Conservation (phyloP, 805 yeast species). For the Yamadazyma akitaensis region DNA sequence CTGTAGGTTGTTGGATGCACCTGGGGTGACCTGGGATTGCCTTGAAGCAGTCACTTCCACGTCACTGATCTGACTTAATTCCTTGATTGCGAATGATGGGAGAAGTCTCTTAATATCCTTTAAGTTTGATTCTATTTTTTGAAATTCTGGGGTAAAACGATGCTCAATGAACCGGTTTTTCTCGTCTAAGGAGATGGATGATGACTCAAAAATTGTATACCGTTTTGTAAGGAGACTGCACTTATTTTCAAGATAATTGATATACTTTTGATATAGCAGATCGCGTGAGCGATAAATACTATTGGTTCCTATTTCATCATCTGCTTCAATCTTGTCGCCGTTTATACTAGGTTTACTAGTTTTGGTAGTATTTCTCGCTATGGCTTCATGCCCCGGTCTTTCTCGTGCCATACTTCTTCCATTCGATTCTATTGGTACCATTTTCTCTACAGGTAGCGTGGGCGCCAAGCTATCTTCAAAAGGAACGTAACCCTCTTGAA, state of each 20-base stretch:
- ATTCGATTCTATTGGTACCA: too few species aligned
- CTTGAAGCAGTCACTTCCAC: neutral
- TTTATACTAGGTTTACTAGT: neutral
- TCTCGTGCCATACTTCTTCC: neutral
- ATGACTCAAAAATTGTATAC: constrained; percentile 31
- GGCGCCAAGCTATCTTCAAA: neutral
- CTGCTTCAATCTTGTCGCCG: neutral
- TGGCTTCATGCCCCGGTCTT: neutral
- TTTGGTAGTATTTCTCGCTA: neutral
- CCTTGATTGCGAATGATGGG: neutral
- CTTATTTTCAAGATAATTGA: constrained; percentile 23
- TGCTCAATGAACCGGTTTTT: constrained; percentile 26
- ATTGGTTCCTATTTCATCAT: neutral
- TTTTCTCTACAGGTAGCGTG: neutral
- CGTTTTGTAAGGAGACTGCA: constrained; percentile 27
- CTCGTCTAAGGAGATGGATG: constrained; percentile 36
- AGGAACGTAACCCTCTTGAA: neutral
- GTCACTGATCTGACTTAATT: constrained; percentile 6
- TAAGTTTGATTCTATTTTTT: constrained; percentile 15
- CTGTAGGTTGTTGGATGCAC: neutral
- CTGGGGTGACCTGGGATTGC: neutral
- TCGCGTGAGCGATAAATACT: neutral
- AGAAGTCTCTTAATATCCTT: constrained; percentile 1
- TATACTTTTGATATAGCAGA: constrained; percentile 5
- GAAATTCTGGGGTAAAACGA: constrained; percentile 24